A percentile compares a stretch with the other conserved stretches of the same genome.
Evolutionary conservation across 2,329 filamentous ascomycete genomes (phyloP).

Genomic region (Microsporum audouinii): DNA sequence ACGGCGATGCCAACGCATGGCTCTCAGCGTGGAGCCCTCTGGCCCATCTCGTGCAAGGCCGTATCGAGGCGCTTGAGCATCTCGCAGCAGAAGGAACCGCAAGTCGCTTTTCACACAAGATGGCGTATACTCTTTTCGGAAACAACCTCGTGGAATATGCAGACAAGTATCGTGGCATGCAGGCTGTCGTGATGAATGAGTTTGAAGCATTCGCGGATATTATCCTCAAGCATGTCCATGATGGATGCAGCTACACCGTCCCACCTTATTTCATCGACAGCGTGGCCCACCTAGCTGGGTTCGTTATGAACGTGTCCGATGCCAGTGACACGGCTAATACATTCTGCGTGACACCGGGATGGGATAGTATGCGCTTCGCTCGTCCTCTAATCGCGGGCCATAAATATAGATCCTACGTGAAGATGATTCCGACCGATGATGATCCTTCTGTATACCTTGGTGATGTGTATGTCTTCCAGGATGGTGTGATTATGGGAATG

Average conservation of each 20-base stretch:
- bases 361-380: slow-evolving; percentile 23
- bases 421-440: slow-evolving; percentile 22
- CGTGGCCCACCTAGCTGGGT: slow-evolving; percentile 28
- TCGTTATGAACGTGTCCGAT: slow-evolving; percentile 29
- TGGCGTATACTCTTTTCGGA: slow-evolving; percentile 28
- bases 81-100: slow-evolving; percentile 19
- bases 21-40: slow-evolving; percentile 18
- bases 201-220: slow-evolving; percentile 25
- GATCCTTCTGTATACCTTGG: slow-evolving; percentile 24
- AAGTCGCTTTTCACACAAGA: slow-evolving; percentile 20
- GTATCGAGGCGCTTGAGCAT: slow-evolving; percentile 20
- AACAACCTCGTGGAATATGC: slow-evolving; percentile 25
- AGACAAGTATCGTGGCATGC: slow-evolving; percentile 26
- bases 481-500: slow-evolving; percentile 21
- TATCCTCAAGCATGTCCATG: not conserved
- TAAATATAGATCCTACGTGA: slow-evolving; percentile 25
- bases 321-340: slow-evolving; percentile 17
- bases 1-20: slow-evolving; percentile 18
- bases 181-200: slow-evolving; percentile 28
- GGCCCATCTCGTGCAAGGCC: slow-evolving; percentile 18
- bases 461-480: slow-evolving; percentile 23
- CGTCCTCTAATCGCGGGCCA: slow-evolving; percentile 18
- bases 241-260: slow-evolving; percentile 4
- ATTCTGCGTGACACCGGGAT: slow-evolving; percentile 29
- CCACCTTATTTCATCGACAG: slow-evolving; percentile 29